These are phyloP conservation scores for Epicoccum sorghinum DNA, from an alignment of 2,329 filamentous ascomycete genomes.

Conservation along the genomic window DNA sequence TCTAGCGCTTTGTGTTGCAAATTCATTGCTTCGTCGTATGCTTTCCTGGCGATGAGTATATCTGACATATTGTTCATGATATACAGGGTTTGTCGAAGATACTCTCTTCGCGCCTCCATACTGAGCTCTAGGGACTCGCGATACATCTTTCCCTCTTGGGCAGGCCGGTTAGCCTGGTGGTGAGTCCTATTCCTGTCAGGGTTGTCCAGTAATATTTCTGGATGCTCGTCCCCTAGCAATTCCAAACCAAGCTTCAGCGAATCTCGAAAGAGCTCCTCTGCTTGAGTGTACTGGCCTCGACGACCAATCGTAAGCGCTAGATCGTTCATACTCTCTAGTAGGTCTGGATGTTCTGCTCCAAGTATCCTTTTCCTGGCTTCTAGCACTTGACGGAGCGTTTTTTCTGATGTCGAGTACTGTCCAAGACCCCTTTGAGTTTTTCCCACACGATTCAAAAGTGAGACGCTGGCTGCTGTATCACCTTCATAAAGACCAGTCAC, in stretches of 20 bases:
- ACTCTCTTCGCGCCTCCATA: too few relatives aligned
- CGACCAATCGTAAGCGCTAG: too few relatives aligned
- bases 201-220: background rate
- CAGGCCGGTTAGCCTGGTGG: too few relatives aligned
- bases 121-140: too few relatives aligned
- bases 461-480: background rate
- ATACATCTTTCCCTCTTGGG: too few relatives aligned
- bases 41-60: background rate
- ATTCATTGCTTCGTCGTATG: too few relatives aligned
- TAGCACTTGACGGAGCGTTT: conserved; percentile 5
- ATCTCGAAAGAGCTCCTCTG: background rate
- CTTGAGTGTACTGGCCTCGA: too few relatives aligned
- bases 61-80: background rate
- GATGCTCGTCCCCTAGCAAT: background rate
- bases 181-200: too few relatives aligned
- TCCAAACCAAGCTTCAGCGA: conserved; percentile 3
- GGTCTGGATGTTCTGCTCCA: too few relatives aligned
- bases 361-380: too few relatives aligned
- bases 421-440: conserved; percentile 15
- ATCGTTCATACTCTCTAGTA: too few relatives aligned
- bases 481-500: background rate
- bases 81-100: background rate
- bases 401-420: conserved; percentile 15
- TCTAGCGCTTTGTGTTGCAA: too few relatives aligned
- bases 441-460: conserved; percentile 18